Conservation (phyloP, 2,329 filamentous ascomycete species). For the Diaporthe citrichinensis region DNA sequence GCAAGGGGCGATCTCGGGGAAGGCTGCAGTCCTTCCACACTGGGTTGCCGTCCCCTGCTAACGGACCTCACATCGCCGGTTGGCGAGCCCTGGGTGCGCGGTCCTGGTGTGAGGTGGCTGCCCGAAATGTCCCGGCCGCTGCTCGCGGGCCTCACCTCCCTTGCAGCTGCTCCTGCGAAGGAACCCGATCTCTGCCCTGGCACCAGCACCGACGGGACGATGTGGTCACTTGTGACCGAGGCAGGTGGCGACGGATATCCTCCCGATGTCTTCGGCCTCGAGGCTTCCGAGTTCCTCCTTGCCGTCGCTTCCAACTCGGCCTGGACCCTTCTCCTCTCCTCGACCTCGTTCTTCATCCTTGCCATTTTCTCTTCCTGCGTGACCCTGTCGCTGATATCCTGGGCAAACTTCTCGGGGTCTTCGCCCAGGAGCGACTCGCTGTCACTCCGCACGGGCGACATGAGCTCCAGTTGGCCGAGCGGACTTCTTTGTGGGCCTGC, state of each 20-base stretch:
- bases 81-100: background rate
- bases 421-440: constrained; percentile 50
- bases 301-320: constrained; percentile 33
- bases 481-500: constrained; percentile 53
- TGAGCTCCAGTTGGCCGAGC: constrained; percentile 58
- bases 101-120: constrained; percentile 7
- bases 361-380: constrained; percentile 44
- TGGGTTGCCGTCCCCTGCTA: constrained; percentile 8
- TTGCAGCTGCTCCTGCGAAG: constrained; percentile 3
- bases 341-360: constrained; percentile 36
- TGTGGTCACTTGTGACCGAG: constrained; percentile 47
- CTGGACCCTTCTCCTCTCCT: constrained; percentile 23
- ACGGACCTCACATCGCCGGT: background rate
- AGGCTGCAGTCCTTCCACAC: background rate
- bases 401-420: constrained; percentile 48
- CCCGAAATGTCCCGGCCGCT: constrained; percentile 20
- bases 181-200: constrained; percentile 11
- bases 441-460: constrained; percentile 44
- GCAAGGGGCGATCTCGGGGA: constrained; percentile 12
- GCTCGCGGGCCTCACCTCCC: constrained; percentile 25
- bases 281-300: constrained; percentile 21
- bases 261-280: constrained; percentile 34
- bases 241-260: constrained; percentile 53
- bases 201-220: constrained; percentile 1
- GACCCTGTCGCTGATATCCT: constrained; percentile 46